phyloP scores from a whole-genome alignment of 306 rosid species.

The Cucurbita argyrosperma region DNA sequence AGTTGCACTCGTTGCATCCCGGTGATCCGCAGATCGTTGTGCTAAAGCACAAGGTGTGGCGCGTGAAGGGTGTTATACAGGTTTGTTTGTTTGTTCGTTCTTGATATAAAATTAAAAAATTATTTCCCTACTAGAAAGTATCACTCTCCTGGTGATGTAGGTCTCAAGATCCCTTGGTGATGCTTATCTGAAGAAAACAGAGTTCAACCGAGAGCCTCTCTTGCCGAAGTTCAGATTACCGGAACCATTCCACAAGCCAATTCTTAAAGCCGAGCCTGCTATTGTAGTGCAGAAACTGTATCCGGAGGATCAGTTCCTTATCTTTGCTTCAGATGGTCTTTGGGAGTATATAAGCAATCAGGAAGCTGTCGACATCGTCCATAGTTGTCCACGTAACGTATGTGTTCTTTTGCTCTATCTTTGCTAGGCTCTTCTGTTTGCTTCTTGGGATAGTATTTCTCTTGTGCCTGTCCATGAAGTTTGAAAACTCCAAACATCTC shows the following conservation, averaged over 20 bases:
- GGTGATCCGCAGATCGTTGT: constrained; percentile 88
- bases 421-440: not conserved
- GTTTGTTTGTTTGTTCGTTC: constrained; percentile 12
- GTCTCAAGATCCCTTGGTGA: constrained; percentile 94
- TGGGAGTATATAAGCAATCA: constrained; percentile 92
- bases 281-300: constrained; percentile 43
- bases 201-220: constrained; percentile 74
- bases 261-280: constrained; percentile 78
- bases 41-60: constrained; percentile 90
- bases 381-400: constrained; percentile 63
- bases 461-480: too few relatives aligned
- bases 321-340: constrained; percentile 93
- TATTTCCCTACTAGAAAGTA: not conserved
- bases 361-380: constrained; percentile 80
- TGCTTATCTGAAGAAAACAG: constrained; percentile 74
- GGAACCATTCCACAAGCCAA: constrained; percentile 59
- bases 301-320: constrained; percentile 66
- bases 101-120: too few relatives aligned
- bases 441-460: not conserved
- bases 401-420: constrained; percentile 9
- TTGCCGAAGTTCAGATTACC: constrained; percentile 63
- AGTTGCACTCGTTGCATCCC: constrained; percentile 66
- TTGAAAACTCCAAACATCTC: too few relatives aligned
- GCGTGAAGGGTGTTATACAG: constrained; percentile 98
- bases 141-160: constrained; percentile 23